Conservation (phyloP, 2,329 filamentous ascomycete genomes). For the Aureobasidium sp. region DNA sequence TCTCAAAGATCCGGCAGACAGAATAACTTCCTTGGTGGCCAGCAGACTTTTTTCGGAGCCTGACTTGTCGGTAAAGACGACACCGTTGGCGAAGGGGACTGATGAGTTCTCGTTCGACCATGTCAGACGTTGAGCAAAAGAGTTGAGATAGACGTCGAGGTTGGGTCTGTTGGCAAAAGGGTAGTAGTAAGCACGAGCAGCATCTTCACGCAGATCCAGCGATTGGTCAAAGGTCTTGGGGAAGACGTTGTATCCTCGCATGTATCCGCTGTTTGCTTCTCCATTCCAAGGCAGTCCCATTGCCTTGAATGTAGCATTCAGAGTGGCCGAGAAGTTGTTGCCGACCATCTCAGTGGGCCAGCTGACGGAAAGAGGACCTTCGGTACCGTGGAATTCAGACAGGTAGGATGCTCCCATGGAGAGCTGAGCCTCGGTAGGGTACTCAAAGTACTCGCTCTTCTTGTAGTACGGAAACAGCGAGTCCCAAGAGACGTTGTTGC, state of each 20-base stretch:
- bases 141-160: conserved; percentile 39
- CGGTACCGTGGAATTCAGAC: neutral
- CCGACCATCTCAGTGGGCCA: conserved; percentile 9
- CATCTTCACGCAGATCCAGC: conserved; percentile 38
- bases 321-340: conserved; percentile 17
- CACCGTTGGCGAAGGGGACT: conserved; percentile 7
- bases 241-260: conserved; percentile 40
- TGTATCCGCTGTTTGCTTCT: conserved; percentile 38
- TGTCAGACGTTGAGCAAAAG: conserved; percentile 35
- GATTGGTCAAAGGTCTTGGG: conserved; percentile 37
- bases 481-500: conserved; percentile 6
- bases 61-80: neutral
- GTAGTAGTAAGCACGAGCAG: conserved; percentile 43
- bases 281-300: conserved; percentile 33
- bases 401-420: neutral
- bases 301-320: conserved; percentile 33
- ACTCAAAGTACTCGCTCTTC: conserved; percentile 17
- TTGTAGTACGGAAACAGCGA: conserved; percentile 19
- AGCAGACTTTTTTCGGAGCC: conserved; percentile 2
- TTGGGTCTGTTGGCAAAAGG: conserved; percentile 37
- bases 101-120: conserved; percentile 26
- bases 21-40: conserved; percentile 27
- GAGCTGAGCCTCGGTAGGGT: neutral
- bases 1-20: conserved; percentile 31
- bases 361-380: conserved; percentile 15